Evolutionary conservation across 305 asterid species (phyloP).

Genomic region (Caryopteris hybrid): DNA sequence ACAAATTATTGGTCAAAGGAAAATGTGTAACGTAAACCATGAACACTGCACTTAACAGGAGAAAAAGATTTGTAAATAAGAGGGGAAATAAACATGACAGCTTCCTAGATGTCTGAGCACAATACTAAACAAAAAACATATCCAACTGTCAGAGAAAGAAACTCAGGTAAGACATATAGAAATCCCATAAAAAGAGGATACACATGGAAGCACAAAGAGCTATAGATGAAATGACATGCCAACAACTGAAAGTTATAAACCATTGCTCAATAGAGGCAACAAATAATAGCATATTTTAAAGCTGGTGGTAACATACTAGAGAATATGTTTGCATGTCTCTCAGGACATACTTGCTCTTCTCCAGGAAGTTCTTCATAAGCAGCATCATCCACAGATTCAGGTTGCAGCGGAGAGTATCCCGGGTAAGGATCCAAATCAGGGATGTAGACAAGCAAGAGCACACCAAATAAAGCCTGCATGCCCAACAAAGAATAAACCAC

Average conservation of each 20-base stretch:
- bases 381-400: constrained; percentile 49
- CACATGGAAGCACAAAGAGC: neutral
- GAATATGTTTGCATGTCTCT: constrained; percentile 68
- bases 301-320: constrained; percentile 48
- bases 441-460: constrained; percentile 64
- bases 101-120: neutral
- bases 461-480: constrained; percentile 74
- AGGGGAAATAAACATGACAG: neutral
- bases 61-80: neutral
- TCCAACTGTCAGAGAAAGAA: neutral
- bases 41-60: neutral
- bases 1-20: constrained; percentile 11
- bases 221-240: constrained; percentile 5
- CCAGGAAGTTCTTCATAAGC: constrained; percentile 89
- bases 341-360: constrained; percentile 89
- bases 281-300: constrained; percentile 14
- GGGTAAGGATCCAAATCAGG: constrained; percentile 85
- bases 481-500: constrained; percentile 14
- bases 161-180: neutral
- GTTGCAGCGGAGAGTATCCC: constrained; percentile 63
- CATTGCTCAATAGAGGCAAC: neutral
- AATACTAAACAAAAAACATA: neutral
- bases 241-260: neutral
- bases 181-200: neutral
- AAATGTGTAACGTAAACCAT: neutral